A percentile compares a stretch with the other conserved stretches of the same genome.
Evolutionary conservation across 2,329 filamentous ascomycete genomes (phyloP).

Genomic region (Paraphoma sp.): DNA sequence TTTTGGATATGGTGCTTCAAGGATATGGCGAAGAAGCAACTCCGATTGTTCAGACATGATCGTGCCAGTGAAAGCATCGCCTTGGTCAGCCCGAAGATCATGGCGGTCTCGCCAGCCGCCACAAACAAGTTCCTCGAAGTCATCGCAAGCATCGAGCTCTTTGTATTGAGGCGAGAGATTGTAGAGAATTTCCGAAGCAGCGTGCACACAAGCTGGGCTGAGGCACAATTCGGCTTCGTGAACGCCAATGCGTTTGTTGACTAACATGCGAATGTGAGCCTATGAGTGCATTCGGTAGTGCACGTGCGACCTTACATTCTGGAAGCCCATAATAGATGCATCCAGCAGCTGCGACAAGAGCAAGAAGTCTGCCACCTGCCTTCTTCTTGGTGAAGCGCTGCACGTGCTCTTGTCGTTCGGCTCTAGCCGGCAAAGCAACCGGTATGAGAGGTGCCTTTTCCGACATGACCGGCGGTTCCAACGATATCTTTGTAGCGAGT

Average conservation of each 20-base stretch:
- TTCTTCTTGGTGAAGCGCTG: constrained; percentile 19
- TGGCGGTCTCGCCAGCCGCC: constrained; percentile 70
- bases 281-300: neutral
- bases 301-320: constrained; percentile 7
- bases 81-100: constrained; percentile 70
- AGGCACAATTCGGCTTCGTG: constrained; percentile 51
- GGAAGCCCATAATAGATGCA: constrained; percentile 28
- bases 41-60: constrained; percentile 68
- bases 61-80: constrained; percentile 65
- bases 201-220: constrained; percentile 68
- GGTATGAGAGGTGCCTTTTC: constrained; percentile 32
- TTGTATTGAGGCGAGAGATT: constrained; percentile 68
- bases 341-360: constrained; percentile 22
- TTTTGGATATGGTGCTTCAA: constrained; percentile 63
- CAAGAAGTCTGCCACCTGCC: constrained; percentile 21
- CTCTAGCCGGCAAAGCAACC: constrained; percentile 12
- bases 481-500: neutral
- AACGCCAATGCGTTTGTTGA: constrained; percentile 1
- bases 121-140: constrained; percentile 73
- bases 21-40: constrained; percentile 65
- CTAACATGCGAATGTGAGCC: constrained; percentile 6
- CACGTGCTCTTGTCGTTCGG: constrained; percentile 12
- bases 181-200: constrained; percentile 67
- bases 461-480: constrained; percentile 17
- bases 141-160: constrained; percentile 69